Evolutionary conservation across 1,284 basidiomycete genomes (phyloP), one percentile per base, ranked within the genome.

Genomic region (Sporisorium reilianum): DNA sequence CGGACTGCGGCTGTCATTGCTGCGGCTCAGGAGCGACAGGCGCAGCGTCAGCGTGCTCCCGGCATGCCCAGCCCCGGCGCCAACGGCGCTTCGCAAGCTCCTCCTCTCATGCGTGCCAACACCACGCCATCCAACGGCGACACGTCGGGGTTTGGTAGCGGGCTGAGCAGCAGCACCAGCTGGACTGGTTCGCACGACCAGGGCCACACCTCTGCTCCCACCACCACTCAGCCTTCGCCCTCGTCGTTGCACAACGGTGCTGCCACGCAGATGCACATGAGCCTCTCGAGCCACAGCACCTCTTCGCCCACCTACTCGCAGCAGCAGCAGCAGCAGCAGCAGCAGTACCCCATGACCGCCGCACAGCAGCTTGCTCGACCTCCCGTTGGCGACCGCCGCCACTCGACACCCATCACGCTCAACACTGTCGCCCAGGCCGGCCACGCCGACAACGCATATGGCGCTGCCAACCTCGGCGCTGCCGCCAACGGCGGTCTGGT

Each of bases 1-100:
- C 68, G 82, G 32, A 84, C 82, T 18, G 80, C 81, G 9, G 82
- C 82, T 25, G 82, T 84, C 41, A 83, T 84, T 64, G 81, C 82
- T 38, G 82, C 82, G 11, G 82, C 82, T 42, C 81, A 81, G 59
- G 80, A 84, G 75, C 77, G 81, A 38, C 77, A 83, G 41, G 78
- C 74, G 38, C 76, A 79, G 60, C 70, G 80, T 14, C 76, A 81
- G 58, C 63, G 68, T 14, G 73, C 55, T 42, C 73, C 73, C 34
- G 73, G 73, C n/a, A 56, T 71, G n/a, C 73, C 73, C 26, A 75
- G 67, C 61, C 63, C 67, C 16, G 67, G 73, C 46, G 73, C 59
- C 54, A 60, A 52, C 52, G 64, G 63, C 34, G 32, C 63, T 23
- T 63, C 66, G 45, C 72, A 75, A 48, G 67, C 75, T 16, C 77